phyloP scores from a whole-genome alignment of 306 rosid genomes.

The Inga oerstediana region DNA sequence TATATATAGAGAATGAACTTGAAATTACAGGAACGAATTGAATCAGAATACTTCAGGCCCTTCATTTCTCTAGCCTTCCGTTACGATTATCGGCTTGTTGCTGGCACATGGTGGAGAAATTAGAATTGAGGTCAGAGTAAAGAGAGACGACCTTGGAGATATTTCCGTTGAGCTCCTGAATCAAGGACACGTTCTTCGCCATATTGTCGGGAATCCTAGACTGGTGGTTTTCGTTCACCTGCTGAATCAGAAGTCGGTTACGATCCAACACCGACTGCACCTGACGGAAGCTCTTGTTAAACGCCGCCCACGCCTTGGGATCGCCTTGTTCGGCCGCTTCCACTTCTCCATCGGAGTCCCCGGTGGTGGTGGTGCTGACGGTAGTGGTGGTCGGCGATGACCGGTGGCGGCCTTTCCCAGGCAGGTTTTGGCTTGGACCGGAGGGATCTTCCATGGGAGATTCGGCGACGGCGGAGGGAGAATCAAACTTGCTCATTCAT shows the following conservation, averaged over 20 bases:
- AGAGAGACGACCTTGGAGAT: slow-evolving; percentile 76
- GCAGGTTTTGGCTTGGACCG: slow-evolving; percentile 14
- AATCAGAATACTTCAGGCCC: neutral
- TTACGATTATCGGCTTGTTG: slow-evolving; percentile 30
- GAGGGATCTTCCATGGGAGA: slow-evolving; percentile 46
- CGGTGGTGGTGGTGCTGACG: slow-evolving; percentile 40
- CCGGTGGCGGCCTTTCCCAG: slow-evolving; percentile 26
- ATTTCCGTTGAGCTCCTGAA: slow-evolving; percentile 81
- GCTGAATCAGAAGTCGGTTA: slow-evolving; percentile 75
- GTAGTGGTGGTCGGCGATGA: slow-evolving; percentile 23
- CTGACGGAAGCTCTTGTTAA: slow-evolving; percentile 70
- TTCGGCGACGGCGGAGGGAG: slow-evolving; percentile 39
- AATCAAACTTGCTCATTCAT: slow-evolving; percentile 44
- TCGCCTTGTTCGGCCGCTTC: slow-evolving; percentile 48
- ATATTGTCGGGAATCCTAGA: slow-evolving; percentile 70
- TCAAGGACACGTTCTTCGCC: slow-evolving; percentile 80
- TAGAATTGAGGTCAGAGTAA: slow-evolving; percentile 70
- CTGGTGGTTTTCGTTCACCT: slow-evolving; percentile 85
- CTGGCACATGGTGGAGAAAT: slow-evolving; percentile 59
- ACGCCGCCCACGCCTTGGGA: slow-evolving; percentile 56
- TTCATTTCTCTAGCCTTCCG: slow-evolving; percentile 5
- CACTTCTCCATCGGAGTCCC: slow-evolving; percentile 38
- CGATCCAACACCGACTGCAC: slow-evolving; percentile 86
- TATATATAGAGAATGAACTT: neutral
- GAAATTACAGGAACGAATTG: neutral